A percentile compares a stretch with the other conserved stretches of the same genome.
Evolutionary conservation across 2,329 filamentous ascomycete genomes (phyloP).

Genomic region (Hypoxylon rubiginosum): DNA sequence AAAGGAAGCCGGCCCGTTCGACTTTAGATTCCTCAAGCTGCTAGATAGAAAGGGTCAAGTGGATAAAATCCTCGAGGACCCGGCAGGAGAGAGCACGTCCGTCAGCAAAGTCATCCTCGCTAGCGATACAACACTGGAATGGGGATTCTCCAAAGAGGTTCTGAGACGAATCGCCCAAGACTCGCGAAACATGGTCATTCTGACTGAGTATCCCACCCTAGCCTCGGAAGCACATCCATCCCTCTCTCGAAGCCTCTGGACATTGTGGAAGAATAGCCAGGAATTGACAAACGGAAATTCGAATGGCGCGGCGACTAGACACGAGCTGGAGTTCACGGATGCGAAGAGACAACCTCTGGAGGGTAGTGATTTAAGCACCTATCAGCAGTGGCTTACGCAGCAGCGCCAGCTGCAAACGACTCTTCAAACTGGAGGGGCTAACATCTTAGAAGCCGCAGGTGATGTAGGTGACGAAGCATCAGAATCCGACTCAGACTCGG

Average conservation of each 20-base stretch:
- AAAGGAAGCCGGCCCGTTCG: constrained; percentile 80
- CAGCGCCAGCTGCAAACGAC: constrained; percentile 89
- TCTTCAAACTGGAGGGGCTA: constrained; percentile 76
- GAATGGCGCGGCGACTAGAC: constrained; percentile 70
- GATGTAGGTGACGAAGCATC: constrained; percentile 87
- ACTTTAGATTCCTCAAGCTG: constrained; percentile 87
- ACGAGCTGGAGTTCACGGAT: constrained; percentile 71
- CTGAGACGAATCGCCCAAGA: constrained; percentile 81
- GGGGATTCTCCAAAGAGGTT: constrained; percentile 91
- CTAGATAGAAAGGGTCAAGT: constrained; percentile 87
- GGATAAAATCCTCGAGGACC: constrained; percentile 72
- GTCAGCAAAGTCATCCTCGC: constrained; percentile 84
- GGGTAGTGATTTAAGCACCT: constrained; percentile 81
- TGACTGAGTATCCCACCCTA: constrained; percentile 79
- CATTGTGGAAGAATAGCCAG: constrained; percentile 78
- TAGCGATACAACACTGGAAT: constrained; percentile 90
- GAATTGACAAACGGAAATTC: constrained; percentile 54
- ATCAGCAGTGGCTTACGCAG: constrained; percentile 93
- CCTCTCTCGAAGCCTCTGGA: constrained; percentile 82
- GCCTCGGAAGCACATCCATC: constrained; percentile 62
- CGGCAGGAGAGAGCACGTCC: constrained; percentile 57
- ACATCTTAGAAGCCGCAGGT: constrained; percentile 75
- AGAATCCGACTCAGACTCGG: constrained; percentile 86
- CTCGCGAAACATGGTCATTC: constrained; percentile 83
- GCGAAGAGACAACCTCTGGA: constrained; percentile 75